phyloP scores from a whole-genome alignment of 2,329 filamentous ascomycete genomes.

The Stachybotrys chlorohalonatus region DNA sequence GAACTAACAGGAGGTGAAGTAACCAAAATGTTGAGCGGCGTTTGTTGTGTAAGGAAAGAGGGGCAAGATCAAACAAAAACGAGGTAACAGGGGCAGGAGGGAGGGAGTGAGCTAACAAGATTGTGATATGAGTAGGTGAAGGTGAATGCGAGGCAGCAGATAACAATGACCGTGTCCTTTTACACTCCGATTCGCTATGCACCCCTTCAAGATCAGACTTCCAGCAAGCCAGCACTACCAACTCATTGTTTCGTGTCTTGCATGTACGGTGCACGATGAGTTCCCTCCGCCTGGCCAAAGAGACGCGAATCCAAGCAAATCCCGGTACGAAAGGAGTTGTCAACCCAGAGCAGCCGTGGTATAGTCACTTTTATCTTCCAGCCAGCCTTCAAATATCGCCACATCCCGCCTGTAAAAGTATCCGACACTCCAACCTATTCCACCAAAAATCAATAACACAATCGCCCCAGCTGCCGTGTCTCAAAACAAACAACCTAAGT shows the following conservation, averaged over 20 bases:
- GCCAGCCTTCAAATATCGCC: constrained; percentile 19
- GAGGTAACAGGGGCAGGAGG: not conserved
- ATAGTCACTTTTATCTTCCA: constrained; percentile 33
- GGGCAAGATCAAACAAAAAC: not conserved
- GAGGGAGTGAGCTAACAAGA: constrained; percentile 3
- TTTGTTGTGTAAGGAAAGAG: not conserved
- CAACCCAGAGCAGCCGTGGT: constrained; percentile 26
- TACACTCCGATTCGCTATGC: constrained; percentile 36
- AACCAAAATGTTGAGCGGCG: not conserved
- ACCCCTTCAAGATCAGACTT: constrained; percentile 28
- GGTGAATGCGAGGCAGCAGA: constrained; percentile 5
- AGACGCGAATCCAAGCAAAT: constrained; percentile 18
- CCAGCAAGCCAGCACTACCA: constrained; percentile 24
- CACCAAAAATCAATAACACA: constrained; percentile 26
- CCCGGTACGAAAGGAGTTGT: constrained; percentile 20
- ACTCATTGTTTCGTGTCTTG: not conserved
- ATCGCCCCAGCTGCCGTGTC: constrained; percentile 23
- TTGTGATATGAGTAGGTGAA: constrained; percentile 5
- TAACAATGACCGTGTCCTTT: constrained; percentile 14
- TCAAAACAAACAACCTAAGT: constrained; percentile 29
- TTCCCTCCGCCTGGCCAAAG: constrained; percentile 21
- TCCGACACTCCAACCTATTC: constrained; percentile 29
- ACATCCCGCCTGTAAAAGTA: constrained; percentile 25
- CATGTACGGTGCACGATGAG: not conserved
- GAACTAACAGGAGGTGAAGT: not conserved